These are phyloP conservation scores for Periconia macrospinosa DNA, from an alignment of 2,329 filamentous ascomycete species.

Conservation along the genomic window DNA sequence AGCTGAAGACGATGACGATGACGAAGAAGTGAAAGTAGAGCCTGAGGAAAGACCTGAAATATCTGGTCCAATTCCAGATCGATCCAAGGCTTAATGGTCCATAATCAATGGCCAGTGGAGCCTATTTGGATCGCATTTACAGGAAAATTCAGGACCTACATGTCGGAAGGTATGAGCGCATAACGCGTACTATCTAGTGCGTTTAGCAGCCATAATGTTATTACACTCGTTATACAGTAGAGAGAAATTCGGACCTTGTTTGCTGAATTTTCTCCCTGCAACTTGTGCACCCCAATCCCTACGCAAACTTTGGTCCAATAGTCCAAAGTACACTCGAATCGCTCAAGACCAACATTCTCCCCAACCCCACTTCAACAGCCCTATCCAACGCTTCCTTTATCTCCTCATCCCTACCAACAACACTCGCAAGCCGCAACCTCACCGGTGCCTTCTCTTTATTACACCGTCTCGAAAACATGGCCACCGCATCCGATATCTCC, in stretches of 20 bases:
- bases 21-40: background rate
- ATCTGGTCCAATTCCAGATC: too few relatives aligned
- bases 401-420: slow-evolving; percentile 5
- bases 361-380: slow-evolving; percentile 3
- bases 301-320: slow-evolving; percentile 5
- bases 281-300: background rate
- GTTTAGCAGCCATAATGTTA: too few relatives aligned
- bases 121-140: too few relatives aligned
- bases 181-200: too few relatives aligned
- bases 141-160: too few relatives aligned
- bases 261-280: too few relatives aligned
- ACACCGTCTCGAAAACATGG: slow-evolving; percentile 16
- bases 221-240: too few relatives aligned
- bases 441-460: slow-evolving; percentile 10
- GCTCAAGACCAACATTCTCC: slow-evolving; percentile 2
- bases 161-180: too few relatives aligned
- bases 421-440: slow-evolving; percentile 4
- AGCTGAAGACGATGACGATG: background rate
- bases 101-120: too few relatives aligned
- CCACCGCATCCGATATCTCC: slow-evolving; percentile 17
- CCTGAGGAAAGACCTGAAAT: background rate
- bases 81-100: too few relatives aligned
- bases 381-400: slow-evolving; percentile 4
- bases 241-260: too few relatives aligned
- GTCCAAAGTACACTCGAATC: slow-evolving; percentile 8